Evolutionary conservation across 2,329 filamentous ascomycete species (phyloP).

Genomic region (Alternaria panax): DNA sequence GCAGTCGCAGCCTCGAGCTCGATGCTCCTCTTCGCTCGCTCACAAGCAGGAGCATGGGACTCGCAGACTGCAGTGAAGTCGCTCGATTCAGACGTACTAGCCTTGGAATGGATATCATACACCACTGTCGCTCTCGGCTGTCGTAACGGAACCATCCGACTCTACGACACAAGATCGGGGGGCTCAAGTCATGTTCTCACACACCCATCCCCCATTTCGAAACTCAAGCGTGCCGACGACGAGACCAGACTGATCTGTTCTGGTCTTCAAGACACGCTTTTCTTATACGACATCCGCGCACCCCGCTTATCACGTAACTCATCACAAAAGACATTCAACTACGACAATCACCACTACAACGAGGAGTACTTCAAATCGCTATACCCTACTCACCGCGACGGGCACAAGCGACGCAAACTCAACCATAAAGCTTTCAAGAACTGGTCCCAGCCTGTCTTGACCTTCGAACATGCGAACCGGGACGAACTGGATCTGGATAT

Average conservation of each 20-base stretch:
- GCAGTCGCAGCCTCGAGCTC: conserved; percentile 41
- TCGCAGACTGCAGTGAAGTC: conserved; percentile 8
- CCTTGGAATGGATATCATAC: conserved; percentile 45
- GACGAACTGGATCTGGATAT: conserved; percentile 38
- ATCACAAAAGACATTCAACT: background rate
- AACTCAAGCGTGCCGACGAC: conserved; percentile 37
- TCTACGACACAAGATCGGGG: conserved; percentile 43
- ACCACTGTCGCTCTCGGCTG: conserved; percentile 43
- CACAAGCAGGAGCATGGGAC: conserved; percentile 32
- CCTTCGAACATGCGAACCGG: conserved; percentile 36
- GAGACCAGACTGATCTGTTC: conserved; percentile 37
- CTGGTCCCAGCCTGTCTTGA: conserved; percentile 39
- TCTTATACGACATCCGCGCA: conserved; percentile 44
- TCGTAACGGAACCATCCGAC: conserved; percentile 42
- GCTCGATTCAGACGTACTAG: conserved; percentile 38
- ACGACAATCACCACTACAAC: conserved; percentile 24
- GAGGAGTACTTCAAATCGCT: conserved; percentile 20
- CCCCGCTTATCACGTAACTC: conserved; percentile 11
- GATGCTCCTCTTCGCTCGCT: conserved; percentile 35
- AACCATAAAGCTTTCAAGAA: conserved; percentile 12
- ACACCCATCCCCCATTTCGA: conserved; percentile 34
- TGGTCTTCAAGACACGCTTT: conserved; percentile 35
- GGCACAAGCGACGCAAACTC: conserved; percentile 25
- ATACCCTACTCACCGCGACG: conserved; percentile 13
- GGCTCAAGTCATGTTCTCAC: conserved; percentile 35